Conservation (phyloP, 2,329 filamentous ascomycete species). For the Seiridium cupressi region DNA sequence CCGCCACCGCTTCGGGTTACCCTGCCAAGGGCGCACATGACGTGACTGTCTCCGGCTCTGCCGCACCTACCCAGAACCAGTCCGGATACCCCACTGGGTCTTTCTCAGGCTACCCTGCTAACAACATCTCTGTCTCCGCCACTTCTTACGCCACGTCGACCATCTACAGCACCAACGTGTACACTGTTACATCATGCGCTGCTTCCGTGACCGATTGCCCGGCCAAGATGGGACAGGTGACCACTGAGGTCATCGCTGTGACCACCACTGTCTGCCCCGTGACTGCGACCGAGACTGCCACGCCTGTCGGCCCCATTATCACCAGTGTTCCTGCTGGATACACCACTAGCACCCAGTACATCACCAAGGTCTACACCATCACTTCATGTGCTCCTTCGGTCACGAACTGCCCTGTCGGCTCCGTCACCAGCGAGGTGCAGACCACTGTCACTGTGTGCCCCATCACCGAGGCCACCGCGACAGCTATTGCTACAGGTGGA, state of each 20-base stretch:
- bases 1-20: background rate
- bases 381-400: conserved; percentile 3
- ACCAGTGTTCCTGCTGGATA: conserved; percentile 10
- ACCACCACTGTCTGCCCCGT: conserved; percentile 18
- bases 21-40: background rate
- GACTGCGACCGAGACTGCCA: conserved; percentile 13
- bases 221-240: conserved; percentile 11
- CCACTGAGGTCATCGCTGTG: conserved; percentile 24
- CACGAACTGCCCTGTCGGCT: conserved; percentile 1
- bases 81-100: too few relatives aligned
- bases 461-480: conserved; percentile 15
- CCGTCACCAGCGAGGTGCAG: conserved; percentile 31
- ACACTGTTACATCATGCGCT: conserved; percentile 31
- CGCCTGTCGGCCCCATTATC: background rate
- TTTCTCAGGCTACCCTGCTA: background rate
- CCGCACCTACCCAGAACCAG: background rate
- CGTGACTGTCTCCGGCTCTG: background rate
- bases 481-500: background rate
- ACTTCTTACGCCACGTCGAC: conserved; percentile 22
- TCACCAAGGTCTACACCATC: conserved; percentile 2
- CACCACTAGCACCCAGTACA: background rate
- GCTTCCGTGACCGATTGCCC: conserved; percentile 25
- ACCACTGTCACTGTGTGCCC: conserved; percentile 52
- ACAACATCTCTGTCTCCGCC: background rate
- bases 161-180: conserved; percentile 22